Conservation (phyloP, 2,329 filamentous ascomycete species). For the Elsinoe batatas region DNA sequence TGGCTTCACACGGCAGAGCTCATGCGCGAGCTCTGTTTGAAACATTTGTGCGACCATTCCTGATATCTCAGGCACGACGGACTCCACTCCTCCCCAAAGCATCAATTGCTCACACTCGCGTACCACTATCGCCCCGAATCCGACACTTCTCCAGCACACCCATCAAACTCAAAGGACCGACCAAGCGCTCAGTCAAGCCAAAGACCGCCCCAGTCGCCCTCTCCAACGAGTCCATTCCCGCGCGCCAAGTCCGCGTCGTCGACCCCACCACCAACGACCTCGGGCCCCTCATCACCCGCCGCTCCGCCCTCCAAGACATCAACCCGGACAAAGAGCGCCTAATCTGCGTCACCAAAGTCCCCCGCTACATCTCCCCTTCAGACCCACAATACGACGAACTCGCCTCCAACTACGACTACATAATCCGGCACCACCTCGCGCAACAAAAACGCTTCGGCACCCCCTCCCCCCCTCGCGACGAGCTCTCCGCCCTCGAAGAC, state of each 20-base stretch:
- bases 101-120: neutral
- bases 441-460: conserved; percentile 4
- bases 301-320: conserved; percentile 34
- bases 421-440: conserved; percentile 2
- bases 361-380: conserved; percentile 12
- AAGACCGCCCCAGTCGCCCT: conserved; percentile 27
- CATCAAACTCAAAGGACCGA: conserved; percentile 20
- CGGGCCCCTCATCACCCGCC: conserved; percentile 23
- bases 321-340: conserved; percentile 44
- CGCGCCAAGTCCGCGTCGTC: conserved; percentile 36
- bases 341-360: conserved; percentile 36
- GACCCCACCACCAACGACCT: conserved; percentile 30
- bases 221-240: conserved; percentile 41
- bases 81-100: conserved; percentile 12
- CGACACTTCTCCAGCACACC: conserved; percentile 22
- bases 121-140: neutral
- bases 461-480: conserved; percentile 3
- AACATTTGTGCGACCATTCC: conserved; percentile 34
- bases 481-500: neutral
- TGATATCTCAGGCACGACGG: neutral
- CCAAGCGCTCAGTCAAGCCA: conserved; percentile 20
- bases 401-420: conserved; percentile 11
- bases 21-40: conserved; percentile 32
- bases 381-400: conserved; percentile 12
- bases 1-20: conserved; percentile 8